A percentile compares a stretch with the other conserved stretches of the same genome.
phyloP scores from a whole-genome alignment of 257 asterid species.

The Ehretia macrophylla region DNA sequence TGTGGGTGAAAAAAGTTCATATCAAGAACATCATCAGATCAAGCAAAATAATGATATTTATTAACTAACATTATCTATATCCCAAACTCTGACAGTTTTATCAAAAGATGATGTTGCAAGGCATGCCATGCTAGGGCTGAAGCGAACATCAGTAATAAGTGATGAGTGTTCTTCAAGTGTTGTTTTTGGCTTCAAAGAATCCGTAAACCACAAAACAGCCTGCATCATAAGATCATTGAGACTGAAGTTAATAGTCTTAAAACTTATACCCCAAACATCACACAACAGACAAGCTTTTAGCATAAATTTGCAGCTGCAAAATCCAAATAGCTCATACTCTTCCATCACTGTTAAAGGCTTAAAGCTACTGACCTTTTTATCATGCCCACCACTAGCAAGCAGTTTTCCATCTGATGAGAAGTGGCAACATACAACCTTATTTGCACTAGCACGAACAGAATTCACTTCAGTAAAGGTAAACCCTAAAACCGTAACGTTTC shows the following conservation, averaged over 20 bases:
- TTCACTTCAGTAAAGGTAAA: conserved; percentile 71
- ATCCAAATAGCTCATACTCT: too few relatives aligned
- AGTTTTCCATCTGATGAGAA: conserved; percentile 96
- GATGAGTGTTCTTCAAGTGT: conserved; percentile 88
- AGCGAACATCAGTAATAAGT: conserved; percentile 84
- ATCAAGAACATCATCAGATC: too few relatives aligned
- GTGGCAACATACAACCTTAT: conserved; percentile 88
- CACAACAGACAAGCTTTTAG: background rate
- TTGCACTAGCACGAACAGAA: conserved; percentile 69
- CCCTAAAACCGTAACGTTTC: conserved; percentile 33
- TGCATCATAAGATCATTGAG: conserved; percentile 27
- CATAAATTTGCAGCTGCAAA: background rate
- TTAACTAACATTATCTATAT: conserved; percentile 75
- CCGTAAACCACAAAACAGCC: conserved; percentile 90
- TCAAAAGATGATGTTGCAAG: conserved; percentile 96
- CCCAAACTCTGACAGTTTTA: conserved; percentile 98
- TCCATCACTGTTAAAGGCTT: too few relatives aligned
- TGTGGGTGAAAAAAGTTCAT: too few relatives aligned
- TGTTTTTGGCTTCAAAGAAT: conserved; percentile 67
- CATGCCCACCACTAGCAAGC: conserved; percentile 97
- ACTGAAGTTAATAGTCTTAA: conserved; percentile 4
- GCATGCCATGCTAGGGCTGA: conserved; percentile 96
- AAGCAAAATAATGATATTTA: too few relatives aligned
- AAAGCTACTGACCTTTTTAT: conserved; percentile 60
- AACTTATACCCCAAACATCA: conserved; percentile 8